These are phyloP conservation scores for Echria macrotheca DNA, from an alignment of 495 filamentous ascomycete genomes.

Conservation along the genomic window DNA sequence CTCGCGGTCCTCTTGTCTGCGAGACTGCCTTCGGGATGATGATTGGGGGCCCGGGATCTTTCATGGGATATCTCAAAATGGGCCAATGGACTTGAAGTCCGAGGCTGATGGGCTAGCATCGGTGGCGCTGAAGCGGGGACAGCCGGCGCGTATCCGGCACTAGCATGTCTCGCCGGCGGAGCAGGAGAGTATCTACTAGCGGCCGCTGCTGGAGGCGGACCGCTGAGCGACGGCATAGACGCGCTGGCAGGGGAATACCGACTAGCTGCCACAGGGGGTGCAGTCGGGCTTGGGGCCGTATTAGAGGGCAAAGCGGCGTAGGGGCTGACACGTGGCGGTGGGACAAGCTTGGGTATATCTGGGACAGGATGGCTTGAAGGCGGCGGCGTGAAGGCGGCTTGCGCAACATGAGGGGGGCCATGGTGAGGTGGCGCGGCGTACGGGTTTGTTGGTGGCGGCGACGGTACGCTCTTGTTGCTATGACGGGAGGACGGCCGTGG, in stretches of 20 bases:
- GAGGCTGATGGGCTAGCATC: conserved; percentile 66
- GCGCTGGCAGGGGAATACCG: conserved; percentile 61
- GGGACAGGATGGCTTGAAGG: conserved; percentile 19
- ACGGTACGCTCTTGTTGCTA: conserved; percentile 26
- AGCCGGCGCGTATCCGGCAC: conserved; percentile 36
- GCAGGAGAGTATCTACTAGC: conserved; percentile 51
- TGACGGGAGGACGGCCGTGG: conserved; percentile 47
- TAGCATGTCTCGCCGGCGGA: conserved; percentile 35
- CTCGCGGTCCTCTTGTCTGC: conserved; percentile 41
- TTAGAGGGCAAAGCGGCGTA: conserved; percentile 48
- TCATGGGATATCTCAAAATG: conserved; percentile 52
- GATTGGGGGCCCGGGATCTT: conserved; percentile 26
- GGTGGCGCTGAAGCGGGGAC: conserved; percentile 36
- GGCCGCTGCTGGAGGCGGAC: conserved; percentile 33
- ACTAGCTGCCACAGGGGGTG: conserved; percentile 31
- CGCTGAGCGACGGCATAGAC: conserved; percentile 31
- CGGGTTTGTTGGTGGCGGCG: conserved; percentile 34
- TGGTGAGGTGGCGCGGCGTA: conserved; percentile 21
- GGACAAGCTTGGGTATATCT: conserved; percentile 37
- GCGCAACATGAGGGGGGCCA: conserved; percentile 28
- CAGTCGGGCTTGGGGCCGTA: conserved; percentile 35
- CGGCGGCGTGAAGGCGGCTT: conserved; percentile 20
- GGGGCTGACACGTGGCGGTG: conserved; percentile 57
- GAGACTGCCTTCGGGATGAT: conserved; percentile 29
- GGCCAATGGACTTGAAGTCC: conserved; percentile 80